Evolutionary conservation across 352 stramenopile genomes (phyloP), one percentile per base, ranked within the genome.

Genomic region (Globisporangium solare): DNA sequence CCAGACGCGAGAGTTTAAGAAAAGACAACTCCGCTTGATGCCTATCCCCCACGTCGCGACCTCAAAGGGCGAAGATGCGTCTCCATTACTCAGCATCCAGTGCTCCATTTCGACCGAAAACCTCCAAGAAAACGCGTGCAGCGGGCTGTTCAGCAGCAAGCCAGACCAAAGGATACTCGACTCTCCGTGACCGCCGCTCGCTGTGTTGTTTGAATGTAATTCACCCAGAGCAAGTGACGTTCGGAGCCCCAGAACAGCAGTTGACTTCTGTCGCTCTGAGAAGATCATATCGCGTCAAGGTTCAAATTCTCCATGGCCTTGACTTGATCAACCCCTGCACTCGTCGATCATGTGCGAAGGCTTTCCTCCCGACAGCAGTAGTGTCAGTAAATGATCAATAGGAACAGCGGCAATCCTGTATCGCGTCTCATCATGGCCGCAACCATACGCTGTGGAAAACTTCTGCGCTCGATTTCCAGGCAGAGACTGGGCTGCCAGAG

Each of bases 361-460:
- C 31, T 11, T 63, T 63, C 42, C 22, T 63, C n/a, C 57, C 57
- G 14, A 41, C 15, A 17, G 57, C 50, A 12, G 35, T 45, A 21
- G 6, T 63, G 8, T 27, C 42, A 14, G 42, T 15, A 1, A 48
- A 20, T 13, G 18, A 22, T 1, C 41, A 14, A 42, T 7, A 42
- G 15, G 31, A 32, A 3, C 10, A 32, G 31, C 39, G 37, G 14
- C 54, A 66, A 14, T 59, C 62, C 2, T 67, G 24, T 21, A 58
- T 42, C 10, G 69, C 69, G 11, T 53, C 51, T 17, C 62, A 69
- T 21, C 69, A 76, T 18, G 66, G 56, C 18, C 66, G 50, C 18
- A 76, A 74, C 43, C 66, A 76, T 51, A 67, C 63, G 18, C 58
- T 70, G 2, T 77, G 69, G 69, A 71, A 65, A 24, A 68, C 53